Conservation (phyloP, 2,329 filamentous ascomycete genomes). For the Davidsoniella australis region DNA sequence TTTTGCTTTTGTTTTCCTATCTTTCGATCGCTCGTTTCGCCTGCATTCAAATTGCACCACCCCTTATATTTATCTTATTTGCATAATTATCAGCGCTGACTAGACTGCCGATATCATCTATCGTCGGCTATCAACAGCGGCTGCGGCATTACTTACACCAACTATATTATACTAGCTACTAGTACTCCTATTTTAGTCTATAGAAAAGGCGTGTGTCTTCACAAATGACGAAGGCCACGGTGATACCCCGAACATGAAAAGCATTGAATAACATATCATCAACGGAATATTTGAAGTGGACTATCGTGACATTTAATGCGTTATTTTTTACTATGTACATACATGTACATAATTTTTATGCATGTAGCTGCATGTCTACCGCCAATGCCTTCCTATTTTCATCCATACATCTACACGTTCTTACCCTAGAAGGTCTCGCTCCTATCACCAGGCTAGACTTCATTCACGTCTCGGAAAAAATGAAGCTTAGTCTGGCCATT, state of each 20-base stretch:
- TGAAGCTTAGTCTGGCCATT: too few species aligned
- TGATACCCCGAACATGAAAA: conserved; percentile 8
- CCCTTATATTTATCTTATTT: neutral
- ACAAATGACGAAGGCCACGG: conserved; percentile 3
- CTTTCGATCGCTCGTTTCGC: neutral
- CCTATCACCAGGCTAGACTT: too few species aligned
- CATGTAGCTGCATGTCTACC: too few species aligned
- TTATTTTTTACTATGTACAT: too few species aligned
- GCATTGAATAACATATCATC: too few species aligned
- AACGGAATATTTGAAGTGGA: too few species aligned
- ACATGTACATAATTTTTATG: too few species aligned
- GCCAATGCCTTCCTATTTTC: too few species aligned
- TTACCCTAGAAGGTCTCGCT: too few species aligned
- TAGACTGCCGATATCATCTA: neutral
- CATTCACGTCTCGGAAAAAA: too few species aligned
- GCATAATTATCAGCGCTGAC: neutral
- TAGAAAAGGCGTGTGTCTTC: conserved; percentile 6
- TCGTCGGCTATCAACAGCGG: neutral
- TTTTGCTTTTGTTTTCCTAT: neutral
- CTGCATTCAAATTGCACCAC: neutral
- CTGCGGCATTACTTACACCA: conserved; percentile 4
- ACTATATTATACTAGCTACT: neutral
- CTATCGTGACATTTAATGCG: too few species aligned
- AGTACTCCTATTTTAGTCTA: neutral
- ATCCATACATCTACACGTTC: too few species aligned